Conservation (phyloP, 2,329 filamentous ascomycete genomes). For the Dothiorella sarmentorum region DNA sequence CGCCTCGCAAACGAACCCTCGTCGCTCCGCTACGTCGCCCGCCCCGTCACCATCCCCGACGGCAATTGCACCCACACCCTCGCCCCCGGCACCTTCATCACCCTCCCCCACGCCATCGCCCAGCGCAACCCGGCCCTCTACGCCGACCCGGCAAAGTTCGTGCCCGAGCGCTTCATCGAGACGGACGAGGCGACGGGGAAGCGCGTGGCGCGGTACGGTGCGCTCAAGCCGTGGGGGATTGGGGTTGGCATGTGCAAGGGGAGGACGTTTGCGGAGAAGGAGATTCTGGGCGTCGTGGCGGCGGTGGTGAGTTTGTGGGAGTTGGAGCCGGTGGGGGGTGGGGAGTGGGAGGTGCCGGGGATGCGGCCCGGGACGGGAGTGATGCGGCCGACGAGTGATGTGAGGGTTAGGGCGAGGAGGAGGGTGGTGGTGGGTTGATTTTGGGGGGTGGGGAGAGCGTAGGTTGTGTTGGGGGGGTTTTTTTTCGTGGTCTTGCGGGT, state of each 20-base stretch:
- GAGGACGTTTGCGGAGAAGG: slow-evolving; percentile 47
- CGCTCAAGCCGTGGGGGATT: slow-evolving; percentile 31
- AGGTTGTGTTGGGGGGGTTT: too few species aligned
- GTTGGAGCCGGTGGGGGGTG: slow-evolving; percentile 42
- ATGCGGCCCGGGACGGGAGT: slow-evolving; percentile 20
- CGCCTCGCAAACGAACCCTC: slow-evolving; percentile 29
- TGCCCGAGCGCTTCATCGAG: slow-evolving; percentile 19
- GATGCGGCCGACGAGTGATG: slow-evolving; percentile 3
- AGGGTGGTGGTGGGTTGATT: background rate
- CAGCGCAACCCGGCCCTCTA: slow-evolving; percentile 17
- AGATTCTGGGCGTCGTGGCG: slow-evolving; percentile 50
- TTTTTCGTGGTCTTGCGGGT: too few species aligned
- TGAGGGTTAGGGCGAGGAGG: slow-evolving; percentile 5
- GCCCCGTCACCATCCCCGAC: slow-evolving; percentile 33
- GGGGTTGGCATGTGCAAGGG: slow-evolving; percentile 50
- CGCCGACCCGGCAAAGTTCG: slow-evolving; percentile 14
- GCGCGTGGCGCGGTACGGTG: slow-evolving; percentile 18
- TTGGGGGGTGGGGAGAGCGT: background rate
- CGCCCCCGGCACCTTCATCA: slow-evolving; percentile 1
- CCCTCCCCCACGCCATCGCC: slow-evolving; percentile 4
- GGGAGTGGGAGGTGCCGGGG: slow-evolving; percentile 18
- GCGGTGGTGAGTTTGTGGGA: slow-evolving; percentile 56
- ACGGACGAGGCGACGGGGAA: slow-evolving; percentile 11
- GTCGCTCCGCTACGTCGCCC: slow-evolving; percentile 21
- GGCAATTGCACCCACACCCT: slow-evolving; percentile 21